Percentiles rank a stretch among this genome's conserved stretches.
These are phyloP conservation scores for Cutaneotrichosporon sp. DNA, from an alignment of 1,284 basidiomycete species.

Conservation along the genomic window DNA sequence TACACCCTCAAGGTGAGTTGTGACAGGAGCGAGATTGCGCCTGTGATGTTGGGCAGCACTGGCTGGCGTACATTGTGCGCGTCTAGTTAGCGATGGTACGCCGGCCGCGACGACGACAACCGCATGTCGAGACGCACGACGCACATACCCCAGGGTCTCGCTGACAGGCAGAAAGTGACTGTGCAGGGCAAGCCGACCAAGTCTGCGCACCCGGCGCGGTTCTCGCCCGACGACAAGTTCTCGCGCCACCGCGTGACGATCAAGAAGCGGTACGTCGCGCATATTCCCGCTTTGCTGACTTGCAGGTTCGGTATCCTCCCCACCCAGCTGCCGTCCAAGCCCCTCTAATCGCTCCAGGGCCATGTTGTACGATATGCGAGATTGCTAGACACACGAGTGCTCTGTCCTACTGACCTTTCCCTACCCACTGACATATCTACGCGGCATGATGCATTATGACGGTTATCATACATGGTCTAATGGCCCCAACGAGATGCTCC, in stretches of 20 bases:
- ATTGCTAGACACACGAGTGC: too few relatives aligned
- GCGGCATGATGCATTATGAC: too few relatives aligned
- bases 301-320: slow-evolving; percentile 67
- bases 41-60: too few relatives aligned
- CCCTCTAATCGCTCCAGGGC: slow-evolving; percentile 56
- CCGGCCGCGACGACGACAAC: too few relatives aligned
- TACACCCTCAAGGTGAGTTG: slow-evolving; percentile 82
- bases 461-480: too few relatives aligned
- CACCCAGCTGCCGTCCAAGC: slow-evolving; percentile 83
- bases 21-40: background rate
- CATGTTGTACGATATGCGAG: slow-evolving; percentile 17
- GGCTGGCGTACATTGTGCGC: too few relatives aligned
- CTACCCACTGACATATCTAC: too few relatives aligned
- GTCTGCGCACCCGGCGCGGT: slow-evolving; percentile 91
- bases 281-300: background rate
- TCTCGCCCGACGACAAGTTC: slow-evolving; percentile 97
- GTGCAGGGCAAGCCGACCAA: slow-evolving; percentile 75
- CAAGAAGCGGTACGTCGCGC: slow-evolving; percentile 67
- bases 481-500: too few relatives aligned
- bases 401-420: too few relatives aligned
- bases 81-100: background rate
- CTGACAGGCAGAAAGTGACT: slow-evolving; percentile 64
- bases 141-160: background rate
- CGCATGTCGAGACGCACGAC: too few relatives aligned
- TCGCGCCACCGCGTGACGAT: slow-evolving; percentile 90